These are phyloP conservation scores for Apiospora rasikravindrae DNA, from an alignment of 2,329 filamentous ascomycete genomes.

Conservation along the genomic window DNA sequence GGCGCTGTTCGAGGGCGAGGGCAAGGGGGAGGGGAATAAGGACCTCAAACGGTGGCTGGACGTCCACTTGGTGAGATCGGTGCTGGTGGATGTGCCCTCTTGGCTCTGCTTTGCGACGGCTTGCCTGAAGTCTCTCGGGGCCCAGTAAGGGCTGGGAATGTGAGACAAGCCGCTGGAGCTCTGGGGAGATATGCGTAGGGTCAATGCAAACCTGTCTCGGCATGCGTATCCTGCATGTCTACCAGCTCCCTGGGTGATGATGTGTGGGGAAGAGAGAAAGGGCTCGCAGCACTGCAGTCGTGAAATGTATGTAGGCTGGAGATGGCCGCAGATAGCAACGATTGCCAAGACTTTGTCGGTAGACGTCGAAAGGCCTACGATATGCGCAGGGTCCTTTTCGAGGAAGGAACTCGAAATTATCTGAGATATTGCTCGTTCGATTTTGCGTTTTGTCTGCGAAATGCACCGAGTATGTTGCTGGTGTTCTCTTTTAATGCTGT, in stretches of 20 bases:
- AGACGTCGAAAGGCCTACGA: background rate
- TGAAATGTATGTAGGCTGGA: too few species aligned
- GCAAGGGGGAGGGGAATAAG: conserved; percentile 31
- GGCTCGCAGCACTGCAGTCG: background rate
- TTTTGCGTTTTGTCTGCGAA: background rate
- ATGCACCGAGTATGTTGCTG: background rate
- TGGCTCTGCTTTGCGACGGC: conserved; percentile 39
- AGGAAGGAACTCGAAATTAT: background rate
- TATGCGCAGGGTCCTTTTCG: background rate
- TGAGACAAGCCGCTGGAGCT: background rate
- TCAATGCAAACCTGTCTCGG: conserved; percentile 7
- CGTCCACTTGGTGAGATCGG: conserved; percentile 35
- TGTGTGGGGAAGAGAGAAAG: background rate
- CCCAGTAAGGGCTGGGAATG: conserved; percentile 20
- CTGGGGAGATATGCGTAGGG: background rate
- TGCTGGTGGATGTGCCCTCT: conserved; percentile 37
- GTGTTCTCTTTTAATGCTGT: background rate
- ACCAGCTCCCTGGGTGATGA: background rate
- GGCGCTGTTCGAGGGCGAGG: conserved; percentile 34
- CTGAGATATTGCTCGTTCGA: rapidly evolving
- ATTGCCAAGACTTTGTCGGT: background rate
- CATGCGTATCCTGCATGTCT: background rate
- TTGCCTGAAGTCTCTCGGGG: conserved; percentile 33
- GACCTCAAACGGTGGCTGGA: conserved; percentile 36
- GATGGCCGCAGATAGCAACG: background rate